A percentile compares a stretch with the other conserved stretches of the same genome.
These are phyloP conservation scores for Neofusicoccum umdonicola DNA, from an alignment of 2,329 filamentous ascomycete genomes.

Conservation along the genomic window DNA sequence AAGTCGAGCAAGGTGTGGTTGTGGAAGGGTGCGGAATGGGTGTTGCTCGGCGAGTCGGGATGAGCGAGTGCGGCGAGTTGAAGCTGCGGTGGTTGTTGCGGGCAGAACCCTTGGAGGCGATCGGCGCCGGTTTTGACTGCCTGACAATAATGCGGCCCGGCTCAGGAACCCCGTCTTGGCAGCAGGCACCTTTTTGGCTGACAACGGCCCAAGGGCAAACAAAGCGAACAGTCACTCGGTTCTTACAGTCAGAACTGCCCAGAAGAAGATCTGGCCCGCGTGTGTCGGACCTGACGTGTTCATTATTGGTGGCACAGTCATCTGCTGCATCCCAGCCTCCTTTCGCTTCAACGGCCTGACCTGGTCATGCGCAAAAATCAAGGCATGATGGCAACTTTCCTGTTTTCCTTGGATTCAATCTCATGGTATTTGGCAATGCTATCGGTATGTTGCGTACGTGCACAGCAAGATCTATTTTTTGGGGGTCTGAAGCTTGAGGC, in stretches of 20 bases:
- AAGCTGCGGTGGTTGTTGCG: slow-evolving; percentile 6
- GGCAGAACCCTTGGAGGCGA: slow-evolving; percentile 9
- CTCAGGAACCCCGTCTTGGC: background rate
- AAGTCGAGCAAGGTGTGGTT: background rate
- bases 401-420: too few species aligned
- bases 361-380: background rate
- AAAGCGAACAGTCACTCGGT: background rate
- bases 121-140: slow-evolving; percentile 6
- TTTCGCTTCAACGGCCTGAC: background rate
- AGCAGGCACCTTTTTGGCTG: background rate
- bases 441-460: too few species aligned
- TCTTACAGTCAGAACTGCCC: background rate
- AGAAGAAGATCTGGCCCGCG: background rate
- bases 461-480: too few species aligned
- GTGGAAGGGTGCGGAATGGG: background rate
- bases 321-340: background rate
- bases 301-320: background rate
- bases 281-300: background rate
- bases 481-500: too few species aligned
- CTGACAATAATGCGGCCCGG: background rate
- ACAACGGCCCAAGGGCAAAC: background rate
- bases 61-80: background rate
- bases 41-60: background rate
- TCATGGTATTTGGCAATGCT: too few species aligned
- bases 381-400: too few species aligned